Evolutionary conservation across 495 filamentous ascomycete species (phyloP).

Genomic region (Penicillium waksmanii): DNA sequence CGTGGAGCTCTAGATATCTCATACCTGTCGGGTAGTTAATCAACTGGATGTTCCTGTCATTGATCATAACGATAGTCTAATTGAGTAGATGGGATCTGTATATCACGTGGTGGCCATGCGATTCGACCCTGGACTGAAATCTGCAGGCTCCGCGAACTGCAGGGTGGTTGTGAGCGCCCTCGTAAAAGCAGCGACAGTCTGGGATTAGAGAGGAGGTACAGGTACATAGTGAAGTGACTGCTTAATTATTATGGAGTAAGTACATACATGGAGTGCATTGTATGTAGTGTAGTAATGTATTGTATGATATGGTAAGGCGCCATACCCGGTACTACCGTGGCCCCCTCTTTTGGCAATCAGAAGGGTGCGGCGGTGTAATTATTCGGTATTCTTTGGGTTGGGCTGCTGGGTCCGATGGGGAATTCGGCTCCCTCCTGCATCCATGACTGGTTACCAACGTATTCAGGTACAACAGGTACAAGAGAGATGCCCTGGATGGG

Average conservation of each 20-base stretch:
- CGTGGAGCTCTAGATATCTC: too few species aligned
- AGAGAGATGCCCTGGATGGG: background rate
- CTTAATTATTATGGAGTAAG: too few species aligned
- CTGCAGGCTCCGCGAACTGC: background rate
- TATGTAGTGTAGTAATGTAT: background rate
- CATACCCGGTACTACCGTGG: background rate
- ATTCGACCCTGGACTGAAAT: background rate
- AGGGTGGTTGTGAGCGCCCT: background rate
- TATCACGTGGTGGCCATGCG: background rate
- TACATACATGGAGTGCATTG: too few species aligned
- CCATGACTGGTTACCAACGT: conserved; percentile 4
- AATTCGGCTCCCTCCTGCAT: conserved; percentile 1
- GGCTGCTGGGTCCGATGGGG: background rate
- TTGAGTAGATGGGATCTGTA: too few species aligned
- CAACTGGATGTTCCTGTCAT: too few species aligned
- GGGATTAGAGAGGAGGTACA: background rate
- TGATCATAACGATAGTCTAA: too few species aligned
- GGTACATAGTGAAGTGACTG: too few species aligned
- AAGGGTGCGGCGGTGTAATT: conserved; percentile 4
- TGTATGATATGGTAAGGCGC: background rate
- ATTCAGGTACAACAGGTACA: conserved; percentile 6
- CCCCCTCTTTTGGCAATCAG: background rate
- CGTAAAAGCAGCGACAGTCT: background rate
- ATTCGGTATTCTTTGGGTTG: background rate
- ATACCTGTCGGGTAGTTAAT: too few species aligned